These are phyloP conservation scores for Diaporthe ilicicola DNA, from an alignment of 2,329 filamentous ascomycete species.

Conservation along the genomic window DNA sequence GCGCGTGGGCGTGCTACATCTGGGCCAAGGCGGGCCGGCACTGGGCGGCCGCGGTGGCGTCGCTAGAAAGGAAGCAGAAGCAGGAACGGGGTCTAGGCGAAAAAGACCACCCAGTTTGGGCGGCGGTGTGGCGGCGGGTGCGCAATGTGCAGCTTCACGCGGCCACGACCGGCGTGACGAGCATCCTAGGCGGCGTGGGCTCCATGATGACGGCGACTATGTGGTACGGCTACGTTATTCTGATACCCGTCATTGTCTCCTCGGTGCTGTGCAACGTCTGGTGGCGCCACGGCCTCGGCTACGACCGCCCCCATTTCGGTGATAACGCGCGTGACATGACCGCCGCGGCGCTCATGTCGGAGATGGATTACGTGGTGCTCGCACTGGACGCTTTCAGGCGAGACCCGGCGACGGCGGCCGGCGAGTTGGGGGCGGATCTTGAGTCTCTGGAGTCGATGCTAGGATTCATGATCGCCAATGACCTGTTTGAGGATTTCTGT, in stretches of 20 bases:
- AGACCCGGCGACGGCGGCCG: background rate
- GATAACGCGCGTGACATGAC: conserved; percentile 9
- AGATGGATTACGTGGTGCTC: conserved; percentile 35
- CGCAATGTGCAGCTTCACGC: conserved; percentile 53
- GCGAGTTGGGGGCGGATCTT: background rate
- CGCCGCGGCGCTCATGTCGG: conserved; percentile 36
- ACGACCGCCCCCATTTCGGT: conserved; percentile 46
- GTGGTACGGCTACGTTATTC: conserved; percentile 62
- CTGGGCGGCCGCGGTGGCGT: conserved; percentile 33
- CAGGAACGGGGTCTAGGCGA: background rate
- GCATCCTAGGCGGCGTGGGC: conserved; percentile 55
- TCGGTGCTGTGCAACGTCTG: conserved; percentile 56
- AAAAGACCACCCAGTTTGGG: conserved; percentile 14
- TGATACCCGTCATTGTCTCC: conserved; percentile 57
- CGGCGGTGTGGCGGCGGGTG: conserved; percentile 46
- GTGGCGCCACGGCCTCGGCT: conserved; percentile 56
- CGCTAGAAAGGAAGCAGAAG: background rate
- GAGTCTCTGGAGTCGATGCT: conserved; percentile 33
- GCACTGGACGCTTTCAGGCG: background rate
- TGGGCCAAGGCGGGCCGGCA: conserved; percentile 26
- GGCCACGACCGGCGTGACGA: conserved; percentile 51
- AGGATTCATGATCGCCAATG: conserved; percentile 34
- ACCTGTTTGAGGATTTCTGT: conserved; percentile 39
- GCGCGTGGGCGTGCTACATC: conserved; percentile 55
- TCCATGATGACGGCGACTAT: conserved; percentile 57